Evolutionary conservation across 1,284 basidiomycete genomes (phyloP), one percentile per base, ranked within the genome.

Genomic region (Sanghuangporus weigelae): DNA sequence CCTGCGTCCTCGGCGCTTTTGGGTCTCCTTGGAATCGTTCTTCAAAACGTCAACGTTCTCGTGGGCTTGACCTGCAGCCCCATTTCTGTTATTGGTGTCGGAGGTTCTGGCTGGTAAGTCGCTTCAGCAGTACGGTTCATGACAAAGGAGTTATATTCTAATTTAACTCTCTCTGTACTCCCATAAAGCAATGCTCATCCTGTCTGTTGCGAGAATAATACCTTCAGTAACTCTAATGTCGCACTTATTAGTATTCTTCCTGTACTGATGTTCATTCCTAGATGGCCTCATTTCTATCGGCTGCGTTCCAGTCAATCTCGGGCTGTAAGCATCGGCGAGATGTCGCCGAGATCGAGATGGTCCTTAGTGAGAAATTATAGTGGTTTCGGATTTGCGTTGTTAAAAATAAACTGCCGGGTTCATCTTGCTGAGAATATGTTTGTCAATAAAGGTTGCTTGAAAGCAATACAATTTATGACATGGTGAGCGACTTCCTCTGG

Each of bases 221-320:
- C 49, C 49, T 72, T 69, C 67, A 70, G 65, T 60, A 64, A 36
- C 23, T 63, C 36, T 39, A 48, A 58, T 16, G 6, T 26, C 12
- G 57, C 12, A 16, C 62, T 23, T 21, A 31, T 40, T 35, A 19
- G n/a, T 19, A 39, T 48, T 31, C 38, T 16, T 16, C 7, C 35
- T 2, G 8, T 46, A 36, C 40, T 35, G 49, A 42, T 38, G 21
- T 59, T 48, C 59, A 23, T 64, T 48, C 38, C 48, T 51, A 77
- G 76, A 68, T 31, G 77, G 77, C 8, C 49, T 79, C 53, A 72
- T 79, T 66, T 69, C 71, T 44, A 77, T 78, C 66, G 78, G 73
- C 21, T 79, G 77, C 63, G 72, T 74, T 2, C 76, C 76, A 16
- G 75, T 78, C 62, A 76, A 72, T 59, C 72, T 78, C 58, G 71